Base-by-base conservation (phyloP, 805 yeast species). In the Metschnikowia proteae region DNA sequence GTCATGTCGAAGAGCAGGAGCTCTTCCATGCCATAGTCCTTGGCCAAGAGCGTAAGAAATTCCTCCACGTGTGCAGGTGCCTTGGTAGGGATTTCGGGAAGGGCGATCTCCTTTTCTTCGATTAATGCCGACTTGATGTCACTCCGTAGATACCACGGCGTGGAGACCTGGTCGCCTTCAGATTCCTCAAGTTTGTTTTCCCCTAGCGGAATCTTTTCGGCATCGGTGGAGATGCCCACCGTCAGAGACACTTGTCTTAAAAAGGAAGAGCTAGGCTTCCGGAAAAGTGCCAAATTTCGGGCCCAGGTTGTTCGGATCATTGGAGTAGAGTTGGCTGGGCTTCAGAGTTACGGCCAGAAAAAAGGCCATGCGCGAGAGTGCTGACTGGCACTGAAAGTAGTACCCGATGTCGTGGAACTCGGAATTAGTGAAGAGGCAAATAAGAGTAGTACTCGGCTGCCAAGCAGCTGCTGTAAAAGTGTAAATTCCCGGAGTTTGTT, bases 61-160 rank as follows among this genome's bases (percentile, higher is more conserved):
- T 65, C 64, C 31, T 62, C 60, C 6, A 90, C 57, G 1, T 79
- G 61, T 0, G 55, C 59, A 0, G 96, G 96, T 0, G 88, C 66
- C 40, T 74, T 57, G 1, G 50, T 54, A 0, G 97, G 96, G 4
- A 86, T 54, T 3, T 60, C 71, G 0, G 96, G 92, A 37, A 83
- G 59, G 40, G 59, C 49, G 50, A 63, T 43, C 6, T 46, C 46
- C 17, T 51, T 50, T 27, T 57, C 53, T 30, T 53, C 65, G 17
- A 61, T 60, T 40, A 66, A 62, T 44, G 65, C 67, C 2, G 66
- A 58, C 5, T 67, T 61, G 2, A 71, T 60, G 29, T 70, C 73
- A 34, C 73, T 74, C 43, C 83, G 70, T 45, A 84, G 64, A 53
- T 83, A 84, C 90, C 90, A 84, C 0, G 90, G 89, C 0, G 66